phyloP scores from a whole-genome alignment of 2,329 filamentous ascomycete species.

The Colletotrichum sp. region DNA sequence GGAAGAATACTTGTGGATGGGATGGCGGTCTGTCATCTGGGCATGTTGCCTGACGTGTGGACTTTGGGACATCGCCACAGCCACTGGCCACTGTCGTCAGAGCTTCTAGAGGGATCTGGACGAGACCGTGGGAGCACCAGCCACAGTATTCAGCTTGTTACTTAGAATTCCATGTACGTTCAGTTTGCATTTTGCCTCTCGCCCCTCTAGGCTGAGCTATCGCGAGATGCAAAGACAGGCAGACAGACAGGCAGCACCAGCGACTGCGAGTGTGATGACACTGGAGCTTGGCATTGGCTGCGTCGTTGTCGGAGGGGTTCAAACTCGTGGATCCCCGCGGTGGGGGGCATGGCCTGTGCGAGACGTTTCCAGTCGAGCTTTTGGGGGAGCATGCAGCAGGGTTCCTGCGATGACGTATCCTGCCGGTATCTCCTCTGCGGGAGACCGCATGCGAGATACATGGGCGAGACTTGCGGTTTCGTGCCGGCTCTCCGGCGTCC shows the following conservation, averaged over 20 bases:
- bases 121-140: background rate
- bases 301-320: background rate
- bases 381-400: background rate
- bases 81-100: background rate
- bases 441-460: background rate
- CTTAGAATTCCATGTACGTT: background rate
- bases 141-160: background rate
- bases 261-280: background rate
- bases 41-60: background rate
- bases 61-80: background rate
- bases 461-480: background rate
- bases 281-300: background rate
- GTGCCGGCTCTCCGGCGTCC: background rate
- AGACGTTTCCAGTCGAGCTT: constrained; percentile 18
- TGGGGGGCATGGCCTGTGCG: background rate
- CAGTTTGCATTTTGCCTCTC: background rate
- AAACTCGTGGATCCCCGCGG: background rate
- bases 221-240: background rate
- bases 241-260: background rate
- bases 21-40: background rate
- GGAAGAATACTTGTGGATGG: background rate
- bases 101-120: background rate
- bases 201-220: background rate
- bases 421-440: background rate
- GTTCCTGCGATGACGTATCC: background rate